Evolutionary conservation across 768 basidiomycete species (phyloP), one percentile per base, ranked within the genome.

Genomic region (Tubosaeta sp.): DNA sequence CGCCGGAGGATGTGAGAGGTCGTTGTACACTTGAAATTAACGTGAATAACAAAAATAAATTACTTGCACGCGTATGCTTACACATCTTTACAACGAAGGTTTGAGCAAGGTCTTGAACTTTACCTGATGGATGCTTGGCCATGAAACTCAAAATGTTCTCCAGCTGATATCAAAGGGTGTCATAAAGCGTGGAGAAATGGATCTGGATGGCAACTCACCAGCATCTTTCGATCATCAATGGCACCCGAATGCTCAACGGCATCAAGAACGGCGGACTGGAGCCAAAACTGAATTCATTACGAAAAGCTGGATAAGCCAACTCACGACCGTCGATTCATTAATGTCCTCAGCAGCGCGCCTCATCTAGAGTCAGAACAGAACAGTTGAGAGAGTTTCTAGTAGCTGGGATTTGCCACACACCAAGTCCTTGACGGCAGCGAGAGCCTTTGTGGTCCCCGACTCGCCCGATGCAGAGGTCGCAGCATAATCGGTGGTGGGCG

Each of bases 181-280:
- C 10, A 53, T 9, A 4, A 6, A 8, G 7, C 4, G 13, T 30
- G 3, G 4, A 43, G 11, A 16, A 10, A 36, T 3, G 12, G 22
- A 40, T 42, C 12, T 22, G 19, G 24, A 12, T 41, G 41, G 5
- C 14, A n/a, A 71, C 84, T 46, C 46, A 88, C 90, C 41, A 86
- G 68, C 65, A 89, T 75, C 66, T 89, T 86, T 46, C 90, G 77
- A 60, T 93, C 90, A 67, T 93, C 86, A 19, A 90, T 70, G 8
- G 79, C 72, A 44, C 82, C 81, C 11, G 72, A 70, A 61, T 90
- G 76, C 31, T 72, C 72, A 36, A 90, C 59, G 2, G 73, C 66
- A 60, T 91, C 87, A n/a, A 86, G 66, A 8, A 81, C 67, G 3
- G 84, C 73, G 6, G 80, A 65, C 87, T 90, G 43, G 12, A 42